A percentile compares a stretch with the other conserved stretches of the same genome.
These are phyloP conservation scores for Boletus subcaerulescens DNA, from an alignment of 768 basidiomycete species.

Conservation along the genomic window DNA sequence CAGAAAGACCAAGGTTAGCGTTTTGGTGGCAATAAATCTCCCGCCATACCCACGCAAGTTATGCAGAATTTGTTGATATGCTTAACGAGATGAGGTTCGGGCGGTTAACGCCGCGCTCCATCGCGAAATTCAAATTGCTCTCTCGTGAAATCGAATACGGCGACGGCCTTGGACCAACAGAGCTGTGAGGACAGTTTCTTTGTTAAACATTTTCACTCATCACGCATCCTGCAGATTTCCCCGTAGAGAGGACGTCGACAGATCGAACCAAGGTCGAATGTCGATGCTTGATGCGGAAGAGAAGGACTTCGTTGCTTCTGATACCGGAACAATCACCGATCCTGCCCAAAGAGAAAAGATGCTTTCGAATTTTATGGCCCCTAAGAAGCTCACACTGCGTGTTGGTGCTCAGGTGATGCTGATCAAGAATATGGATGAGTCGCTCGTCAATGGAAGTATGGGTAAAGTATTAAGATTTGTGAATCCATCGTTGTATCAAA, in stretches of 20 bases:
- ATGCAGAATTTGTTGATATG: conserved; percentile 87
- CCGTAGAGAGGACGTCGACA: conserved; percentile 86
- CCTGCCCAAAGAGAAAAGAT: conserved; percentile 65
- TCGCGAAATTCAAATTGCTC: conserved; percentile 67
- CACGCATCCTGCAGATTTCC: conserved; percentile 65
- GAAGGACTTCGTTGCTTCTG: conserved; percentile 53
- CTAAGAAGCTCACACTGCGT: conserved; percentile 63
- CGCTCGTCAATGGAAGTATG: conserved; percentile 92
- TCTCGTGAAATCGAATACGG: conserved; percentile 67
- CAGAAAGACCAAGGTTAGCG: conserved; percentile 83
- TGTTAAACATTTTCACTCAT: background rate
- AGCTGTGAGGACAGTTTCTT: conserved; percentile 58
- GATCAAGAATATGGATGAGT: conserved; percentile 90
- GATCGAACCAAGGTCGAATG: conserved; percentile 74
- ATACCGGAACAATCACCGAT: conserved; percentile 60
- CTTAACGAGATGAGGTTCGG: conserved; percentile 99
- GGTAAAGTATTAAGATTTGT: conserved; percentile 78
- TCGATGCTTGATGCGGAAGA: conserved; percentile 51
- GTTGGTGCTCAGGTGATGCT: conserved; percentile 90
- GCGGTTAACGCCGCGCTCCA: conserved; percentile 57
- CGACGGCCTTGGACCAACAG: conserved; percentile 86
- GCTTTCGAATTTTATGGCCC: conserved; percentile 91
- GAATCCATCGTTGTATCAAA: conserved; percentile 47
- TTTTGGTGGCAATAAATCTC: background rate
- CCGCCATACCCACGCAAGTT: conserved; percentile 3